These are phyloP conservation scores for Lentinula edodes DNA, from an alignment of 768 basidiomycete species.

Conservation along the genomic window DNA sequence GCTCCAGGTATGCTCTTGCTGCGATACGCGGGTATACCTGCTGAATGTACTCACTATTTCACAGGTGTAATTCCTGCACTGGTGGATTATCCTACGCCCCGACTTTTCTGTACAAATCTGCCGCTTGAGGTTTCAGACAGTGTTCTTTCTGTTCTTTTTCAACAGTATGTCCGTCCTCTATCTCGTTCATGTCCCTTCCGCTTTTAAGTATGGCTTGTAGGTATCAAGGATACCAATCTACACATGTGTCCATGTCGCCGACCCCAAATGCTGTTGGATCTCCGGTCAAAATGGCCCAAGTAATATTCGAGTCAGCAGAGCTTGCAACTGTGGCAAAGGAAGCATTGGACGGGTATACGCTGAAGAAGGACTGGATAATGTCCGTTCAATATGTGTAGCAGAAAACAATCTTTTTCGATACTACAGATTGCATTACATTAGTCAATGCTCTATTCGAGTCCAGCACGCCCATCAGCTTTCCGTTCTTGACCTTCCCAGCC, in stretches of 20 bases:
- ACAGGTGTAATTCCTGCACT: constrained; percentile 37
- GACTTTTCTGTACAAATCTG: constrained; percentile 77
- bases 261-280: constrained; percentile 59
- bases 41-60: constrained; percentile 16
- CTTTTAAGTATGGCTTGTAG: constrained; percentile 31
- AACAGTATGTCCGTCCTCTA: constrained; percentile 60
- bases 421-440: background rate
- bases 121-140: constrained; percentile 88
- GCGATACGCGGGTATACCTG: background rate
- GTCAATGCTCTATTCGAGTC: background rate
- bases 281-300: constrained; percentile 76
- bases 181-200: background rate
- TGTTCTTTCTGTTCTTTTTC: constrained; percentile 82
- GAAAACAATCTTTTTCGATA: no score
- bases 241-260: constrained; percentile 65
- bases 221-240: constrained; percentile 76
- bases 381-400: constrained; percentile 59
- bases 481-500: constrained; percentile 6
- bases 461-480: constrained; percentile 6
- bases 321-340: constrained; percentile 75
- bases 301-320: constrained; percentile 69
- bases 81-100: constrained; percentile 50
- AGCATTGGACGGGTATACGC: constrained; percentile 77
- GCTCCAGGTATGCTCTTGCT: constrained; percentile 1
- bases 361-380: constrained; percentile 87